Conservation (phyloP, 2,329 filamentous ascomycete genomes). For the Aspergillus sp. region DNA sequence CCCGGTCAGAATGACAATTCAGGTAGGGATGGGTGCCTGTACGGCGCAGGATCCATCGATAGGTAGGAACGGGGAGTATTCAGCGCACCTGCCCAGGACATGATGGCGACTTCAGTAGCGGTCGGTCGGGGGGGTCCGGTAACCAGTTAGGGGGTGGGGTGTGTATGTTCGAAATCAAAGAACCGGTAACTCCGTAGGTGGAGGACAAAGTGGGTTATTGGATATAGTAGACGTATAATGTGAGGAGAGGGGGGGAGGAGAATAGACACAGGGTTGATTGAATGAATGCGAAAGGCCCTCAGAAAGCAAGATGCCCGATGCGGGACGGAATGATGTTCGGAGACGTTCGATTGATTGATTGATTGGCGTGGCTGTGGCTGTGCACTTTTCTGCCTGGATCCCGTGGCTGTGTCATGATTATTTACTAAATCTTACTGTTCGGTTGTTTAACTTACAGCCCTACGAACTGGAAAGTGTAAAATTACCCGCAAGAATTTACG, state of each 20-base stretch:
- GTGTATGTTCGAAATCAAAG: neutral
- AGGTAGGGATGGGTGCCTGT: neutral
- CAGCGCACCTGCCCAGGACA: slow-evolving; percentile 70
- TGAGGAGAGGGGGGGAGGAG: neutral
- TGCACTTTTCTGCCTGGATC: neutral
- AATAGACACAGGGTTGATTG: neutral
- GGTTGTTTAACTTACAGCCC: neutral
- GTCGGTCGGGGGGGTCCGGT: neutral
- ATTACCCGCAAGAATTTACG: neutral
- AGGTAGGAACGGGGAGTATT: neutral
- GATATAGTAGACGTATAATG: neutral
- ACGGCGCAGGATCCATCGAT: neutral
- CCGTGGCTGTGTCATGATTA: slow-evolving; percentile 16
- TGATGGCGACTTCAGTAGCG: slow-evolving; percentile 42
- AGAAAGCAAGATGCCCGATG: slow-evolving; percentile 19
- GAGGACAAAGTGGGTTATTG: neutral
- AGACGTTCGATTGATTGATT: slow-evolving; percentile 9
- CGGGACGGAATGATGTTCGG: slow-evolving; percentile 15
- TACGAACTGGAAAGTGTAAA: neutral
- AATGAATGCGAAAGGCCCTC: slow-evolving; percentile 6
- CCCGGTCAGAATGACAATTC: neutral
- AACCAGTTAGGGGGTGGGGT: neutral
- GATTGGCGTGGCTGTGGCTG: slow-evolving; percentile 11
- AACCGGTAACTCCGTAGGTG: neutral
- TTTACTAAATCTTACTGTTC: neutral